Evolutionary conservation across 176 grass and related monocot genomes (phyloP), one percentile per base, ranked within the genome.

Genomic region (Eleusine indica): DNA sequence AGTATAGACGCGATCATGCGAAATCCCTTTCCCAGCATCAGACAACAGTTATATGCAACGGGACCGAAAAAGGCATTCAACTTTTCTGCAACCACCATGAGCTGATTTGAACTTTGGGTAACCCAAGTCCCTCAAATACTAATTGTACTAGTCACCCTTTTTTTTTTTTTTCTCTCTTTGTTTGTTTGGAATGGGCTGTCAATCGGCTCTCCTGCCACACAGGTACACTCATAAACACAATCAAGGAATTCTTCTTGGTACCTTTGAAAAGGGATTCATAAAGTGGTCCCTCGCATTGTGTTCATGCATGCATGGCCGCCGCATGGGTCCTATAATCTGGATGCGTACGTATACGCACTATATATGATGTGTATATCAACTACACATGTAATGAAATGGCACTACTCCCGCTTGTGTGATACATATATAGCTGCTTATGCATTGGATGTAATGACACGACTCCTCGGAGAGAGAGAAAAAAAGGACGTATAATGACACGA

Each of bases 61-160:
- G 71, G 28, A 74, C 71, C 30, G 47, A 49, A 66, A 66, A 66
- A 79, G 76, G 22, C 60, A 79, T 29, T 66, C 58, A 3, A 66
- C 61, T 66, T 66, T 79, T 79, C 16, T 77, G 57, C n/a, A 65
- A 66, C 25, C 41, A 66, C 42, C 76, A 0, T 18, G 66, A 19
- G 16, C 35, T 68, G 66, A 40, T 32, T 7, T 37, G 28, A 73
- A 14, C 14, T 74, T 53, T 73, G 25, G 30, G 30, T 64, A 22
- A 63, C 3, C 41, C 76, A 32, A 35, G 51, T 37, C 57, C 49
- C 22, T 47, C 44, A 47, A 47, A 47, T 47, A 47, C 44, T 47
- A 63, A 43, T 63, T 44, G 75, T 29, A 42, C 56, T 17, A 17
- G 51, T 1, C 12, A 17, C 7, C 2, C 28, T 2, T 35, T 47